Evolutionary conservation across 2,329 filamentous ascomycete genomes (phyloP), one percentile per base, ranked within the genome.

Genomic region (Ophiosphaerella herpotricha): DNA sequence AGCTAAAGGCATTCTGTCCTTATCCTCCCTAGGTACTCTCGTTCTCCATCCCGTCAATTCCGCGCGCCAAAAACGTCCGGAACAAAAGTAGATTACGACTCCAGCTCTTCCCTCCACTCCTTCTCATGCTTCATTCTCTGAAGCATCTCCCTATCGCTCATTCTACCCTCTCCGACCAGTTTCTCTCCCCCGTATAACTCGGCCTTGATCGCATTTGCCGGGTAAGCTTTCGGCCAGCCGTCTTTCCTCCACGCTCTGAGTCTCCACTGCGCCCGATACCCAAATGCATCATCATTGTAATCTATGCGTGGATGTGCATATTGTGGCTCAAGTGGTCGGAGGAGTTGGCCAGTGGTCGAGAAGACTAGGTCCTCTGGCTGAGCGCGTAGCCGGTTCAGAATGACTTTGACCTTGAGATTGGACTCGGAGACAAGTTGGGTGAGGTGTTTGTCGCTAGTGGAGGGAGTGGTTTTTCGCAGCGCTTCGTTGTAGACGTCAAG

Each of bases 181-280:
- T 23, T 38, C n/a, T 34, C 33, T 23, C 21, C 43, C 26, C 16
- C 23, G 23, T 11, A 16, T 23, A 23, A 39, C 43, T 52, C 54
- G 5, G 21, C 31, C 46, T 43, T 29, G 3, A 60, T 45, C 7
- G 58, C 57, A 14, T 42, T 32, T 13, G 1, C 39, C 2, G 57
- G 56, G 32, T 42, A 55, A 2, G 24, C 34, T 2, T 35, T 21
- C 1, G 61, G 61, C 59, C 61, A 64, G 1, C 58, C 55, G 2
- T 60, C 55, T 4, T 42, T 39, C 39, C 57, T 54, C 59, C 61
- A 63, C 12, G 49, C 51, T n/a, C 40, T 42, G n/a, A 64, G 26
- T 6, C 59, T 31, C 23, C 18, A 44, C 1, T 51, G 48, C 2
- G 54, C 48, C 5, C 39, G 43, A 16, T 52, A 39, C 1, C 43